Evolutionary conservation across 1,139 yeast species (phyloP), one percentile per base, ranked within the genome.

Genomic region (Eremothecium sinecaudum): DNA sequence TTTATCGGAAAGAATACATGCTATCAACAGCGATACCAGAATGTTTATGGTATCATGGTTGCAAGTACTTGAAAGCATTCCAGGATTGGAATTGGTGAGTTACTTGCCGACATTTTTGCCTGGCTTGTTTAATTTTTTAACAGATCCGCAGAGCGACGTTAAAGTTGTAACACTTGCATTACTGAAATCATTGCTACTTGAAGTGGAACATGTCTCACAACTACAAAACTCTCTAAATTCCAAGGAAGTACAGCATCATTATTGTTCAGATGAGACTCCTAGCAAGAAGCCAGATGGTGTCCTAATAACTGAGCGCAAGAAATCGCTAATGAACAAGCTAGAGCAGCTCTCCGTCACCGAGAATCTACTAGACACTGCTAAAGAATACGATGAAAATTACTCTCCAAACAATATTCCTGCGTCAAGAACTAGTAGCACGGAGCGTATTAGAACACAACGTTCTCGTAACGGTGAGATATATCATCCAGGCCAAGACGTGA

Each of bases 21-120:
- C 90, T 2, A 79, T 82, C 23, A 93, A 90, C 48, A 96, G 97
- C 4, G 83, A 82, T 53, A 87, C 97, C 0, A 71, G 94, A 45
- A 80, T 86, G 62, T 90, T 90, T 50, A 63, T 92, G 41, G 90
- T 90, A 8, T 80, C 93, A 33, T 92, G 98, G 98, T 69, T 92
- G 33, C 82, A 86, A 40, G 69, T 92, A 16, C 66, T 92, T 34
- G 93, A 90, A 56, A 86, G 92, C 15, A 84, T 90, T 10, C 98
- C 99, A 0, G 92, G 90, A 32, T 65, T 90, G 41, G 96, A 90
- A 48, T 64, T 92, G 40, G 77, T 90, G 15, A 73, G 93, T 0
- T 90, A 81, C 52, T 64, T 92, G 32, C 96, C 98, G 0, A 82
- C 84, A 31, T 84, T 90, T 54, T 66, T 92, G 29, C 93, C 87